These are phyloP conservation scores for Acacia crassicarpa DNA, from an alignment of 306 rosid species.

Conservation along the genomic window DNA sequence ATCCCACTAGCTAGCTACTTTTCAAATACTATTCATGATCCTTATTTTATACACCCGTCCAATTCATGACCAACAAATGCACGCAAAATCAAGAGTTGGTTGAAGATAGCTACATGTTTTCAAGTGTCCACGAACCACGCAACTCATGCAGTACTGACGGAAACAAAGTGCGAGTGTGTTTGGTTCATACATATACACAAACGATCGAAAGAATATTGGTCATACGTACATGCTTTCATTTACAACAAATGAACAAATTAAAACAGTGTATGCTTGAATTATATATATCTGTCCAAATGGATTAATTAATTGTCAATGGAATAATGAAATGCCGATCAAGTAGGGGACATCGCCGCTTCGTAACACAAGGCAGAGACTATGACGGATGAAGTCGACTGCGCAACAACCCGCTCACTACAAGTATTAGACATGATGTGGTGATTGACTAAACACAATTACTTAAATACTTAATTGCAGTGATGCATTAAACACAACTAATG, in stretches of 20 bases:
- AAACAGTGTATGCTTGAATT: neutral
- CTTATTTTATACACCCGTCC: neutral
- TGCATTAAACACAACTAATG: slow-evolving; percentile 18
- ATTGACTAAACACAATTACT: slow-evolving; percentile 19
- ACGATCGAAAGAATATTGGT: too few species aligned
- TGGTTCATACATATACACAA: neutral
- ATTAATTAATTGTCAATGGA: neutral
- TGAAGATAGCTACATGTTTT: neutral
- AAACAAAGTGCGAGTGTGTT: neutral
- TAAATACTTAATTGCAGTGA: too few species aligned
- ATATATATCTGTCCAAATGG: too few species aligned
- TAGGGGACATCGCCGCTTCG: neutral
- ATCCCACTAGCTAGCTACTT: too few species aligned
- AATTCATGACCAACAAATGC: neutral
- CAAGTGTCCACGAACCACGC: too few species aligned
- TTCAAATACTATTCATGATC: neutral
- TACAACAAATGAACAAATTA: too few species aligned
- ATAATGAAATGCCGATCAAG: neutral
- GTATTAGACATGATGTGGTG: slow-evolving; percentile 12
- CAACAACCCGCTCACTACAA: slow-evolving; percentile 44
- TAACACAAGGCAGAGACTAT: neutral
- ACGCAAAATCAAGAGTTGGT: neutral
- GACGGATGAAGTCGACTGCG: slow-evolving; percentile 32
- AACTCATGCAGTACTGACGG: neutral
- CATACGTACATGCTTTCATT: too few species aligned